These are phyloP conservation scores for Diaporthe batatas DNA, from an alignment of 2,329 filamentous ascomycete species.

Conservation along the genomic window DNA sequence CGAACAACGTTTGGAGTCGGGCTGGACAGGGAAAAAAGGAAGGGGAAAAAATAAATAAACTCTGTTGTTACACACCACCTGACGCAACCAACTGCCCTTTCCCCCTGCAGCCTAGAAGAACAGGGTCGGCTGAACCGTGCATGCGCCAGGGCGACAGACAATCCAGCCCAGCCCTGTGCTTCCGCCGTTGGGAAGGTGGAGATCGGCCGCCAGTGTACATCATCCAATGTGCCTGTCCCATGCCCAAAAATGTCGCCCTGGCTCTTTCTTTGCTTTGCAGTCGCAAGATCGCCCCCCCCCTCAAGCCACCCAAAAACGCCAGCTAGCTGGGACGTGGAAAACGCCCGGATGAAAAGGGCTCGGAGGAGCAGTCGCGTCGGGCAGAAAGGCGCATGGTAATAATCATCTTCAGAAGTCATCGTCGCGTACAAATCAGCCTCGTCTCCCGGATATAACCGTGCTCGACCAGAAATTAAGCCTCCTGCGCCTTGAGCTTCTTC, in stretches of 20 bases:
- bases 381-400: slow-evolving; percentile 12
- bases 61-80: slow-evolving; percentile 39
- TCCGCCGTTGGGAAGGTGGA: not conserved
- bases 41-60: slow-evolving; percentile 2
- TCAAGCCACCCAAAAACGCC: not conserved
- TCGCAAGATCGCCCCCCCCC: not conserved
- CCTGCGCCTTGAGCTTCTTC: slow-evolving; percentile 55
- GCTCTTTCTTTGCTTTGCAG: not conserved
- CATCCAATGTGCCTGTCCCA: slow-evolving; percentile 17
- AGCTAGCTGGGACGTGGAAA: not conserved
- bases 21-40: slow-evolving; percentile 4
- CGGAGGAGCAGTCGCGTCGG: slow-evolving; percentile 5
- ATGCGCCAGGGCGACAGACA: not conserved
- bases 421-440: not conserved
- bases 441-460: not conserved
- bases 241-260: slow-evolving; percentile 25
- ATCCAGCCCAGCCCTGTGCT: not conserved
- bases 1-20: slow-evolving; percentile 34
- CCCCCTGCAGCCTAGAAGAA: not conserved
- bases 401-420: slow-evolving; percentile 23
- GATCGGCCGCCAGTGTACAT: not conserved
- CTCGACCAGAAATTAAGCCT: slow-evolving; percentile 47
- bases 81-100: not conserved
- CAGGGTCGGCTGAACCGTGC: not conserved
- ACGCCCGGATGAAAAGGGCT: not conserved